Evolutionary conservation across 345 rosid genomes (phyloP).

Genomic region (Triadica sebifera): DNA sequence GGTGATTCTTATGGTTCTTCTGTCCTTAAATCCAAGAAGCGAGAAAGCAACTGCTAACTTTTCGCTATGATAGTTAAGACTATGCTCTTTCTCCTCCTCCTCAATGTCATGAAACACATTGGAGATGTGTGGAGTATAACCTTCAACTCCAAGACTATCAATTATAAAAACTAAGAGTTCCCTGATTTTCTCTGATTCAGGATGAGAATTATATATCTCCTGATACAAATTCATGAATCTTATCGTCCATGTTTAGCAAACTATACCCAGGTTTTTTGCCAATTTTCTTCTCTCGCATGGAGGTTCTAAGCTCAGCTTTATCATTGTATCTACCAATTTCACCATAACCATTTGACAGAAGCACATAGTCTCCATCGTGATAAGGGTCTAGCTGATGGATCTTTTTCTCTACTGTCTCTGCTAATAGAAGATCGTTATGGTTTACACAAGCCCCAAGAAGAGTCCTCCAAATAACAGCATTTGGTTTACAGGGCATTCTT

Average conservation of each 20-base stretch:
- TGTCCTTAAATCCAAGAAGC: conserved; percentile 23
- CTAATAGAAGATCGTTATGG: conserved; percentile 38
- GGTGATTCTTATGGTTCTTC: conserved; percentile 36
- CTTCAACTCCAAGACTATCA: conserved; percentile 30
- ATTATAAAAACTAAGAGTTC: conserved; percentile 28
- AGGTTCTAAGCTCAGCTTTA: conserved; percentile 35
- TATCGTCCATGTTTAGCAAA: conserved; percentile 30
- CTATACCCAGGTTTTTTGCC: conserved; percentile 43
- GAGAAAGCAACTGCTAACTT: conserved; percentile 52
- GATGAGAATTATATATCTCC: conserved; percentile 53
- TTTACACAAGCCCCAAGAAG: conserved; percentile 55
- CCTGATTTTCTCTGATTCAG: conserved; percentile 28
- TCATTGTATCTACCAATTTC: conserved; percentile 38
- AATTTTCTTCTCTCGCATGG: conserved; percentile 45
- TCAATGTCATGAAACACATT: conserved; percentile 48
- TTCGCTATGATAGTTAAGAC: conserved; percentile 47
- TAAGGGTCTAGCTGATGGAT: conserved; percentile 38
- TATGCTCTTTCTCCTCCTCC: conserved; percentile 57
- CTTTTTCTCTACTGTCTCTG: conserved; percentile 39
- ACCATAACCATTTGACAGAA: conserved; percentile 53
- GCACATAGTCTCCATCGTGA: conserved; percentile 61
- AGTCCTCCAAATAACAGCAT: conserved; percentile 49
- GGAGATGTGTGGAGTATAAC: conserved; percentile 33
- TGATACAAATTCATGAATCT: conserved; percentile 40
- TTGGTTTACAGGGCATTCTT: conserved; percentile 41